Conservation (phyloP, 2,329 filamentous ascomycete species). For the Fusarium albosuccineum region DNA sequence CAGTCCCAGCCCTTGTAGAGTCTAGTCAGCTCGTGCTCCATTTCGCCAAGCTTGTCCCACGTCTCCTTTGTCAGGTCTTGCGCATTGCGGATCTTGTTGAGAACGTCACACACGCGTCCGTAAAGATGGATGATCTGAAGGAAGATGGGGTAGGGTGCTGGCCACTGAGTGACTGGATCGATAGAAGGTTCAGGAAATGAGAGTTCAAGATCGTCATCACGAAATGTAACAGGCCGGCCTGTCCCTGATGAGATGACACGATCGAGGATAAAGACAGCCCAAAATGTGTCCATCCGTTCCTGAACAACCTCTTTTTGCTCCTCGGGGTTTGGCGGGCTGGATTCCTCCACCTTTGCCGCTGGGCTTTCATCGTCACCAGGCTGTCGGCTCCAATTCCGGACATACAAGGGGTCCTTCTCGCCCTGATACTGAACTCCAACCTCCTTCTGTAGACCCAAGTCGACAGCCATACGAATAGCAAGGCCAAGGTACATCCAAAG, state of each 20-base stretch:
- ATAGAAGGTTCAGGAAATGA: conserved; percentile 69
- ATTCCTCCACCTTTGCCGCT: conserved; percentile 59
- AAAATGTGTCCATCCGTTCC: conserved; percentile 88
- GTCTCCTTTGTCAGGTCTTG: conserved; percentile 82
- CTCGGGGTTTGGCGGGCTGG: conserved; percentile 56
- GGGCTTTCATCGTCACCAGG: conserved; percentile 51
- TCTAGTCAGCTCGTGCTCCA: conserved; percentile 83
- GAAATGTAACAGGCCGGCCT: conserved; percentile 84
- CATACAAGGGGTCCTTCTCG: conserved; percentile 65
- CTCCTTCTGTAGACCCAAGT: conserved; percentile 84
- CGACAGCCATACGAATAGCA: conserved; percentile 85
- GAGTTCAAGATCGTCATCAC: conserved; percentile 87
- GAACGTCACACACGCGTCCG: conserved; percentile 83
- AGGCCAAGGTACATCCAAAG: conserved; percentile 95
- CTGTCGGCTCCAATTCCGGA: conserved; percentile 58
- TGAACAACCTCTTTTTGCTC: conserved; percentile 79
- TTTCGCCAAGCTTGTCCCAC: conserved; percentile 77
- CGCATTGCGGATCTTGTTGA: conserved; percentile 83
- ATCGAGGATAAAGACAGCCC: conserved; percentile 90
- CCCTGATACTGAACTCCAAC: conserved; percentile 77
- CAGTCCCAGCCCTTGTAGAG: conserved; percentile 80
- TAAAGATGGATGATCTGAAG: conserved; percentile 89
- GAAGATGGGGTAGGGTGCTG: conserved; percentile 82
- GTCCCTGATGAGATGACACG: conserved; percentile 90
- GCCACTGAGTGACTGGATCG: conserved; percentile 74